Evolutionary conservation across 202 grass and related monocot genomes (phyloP).

Genomic region (Carex sylvatica): DNA sequence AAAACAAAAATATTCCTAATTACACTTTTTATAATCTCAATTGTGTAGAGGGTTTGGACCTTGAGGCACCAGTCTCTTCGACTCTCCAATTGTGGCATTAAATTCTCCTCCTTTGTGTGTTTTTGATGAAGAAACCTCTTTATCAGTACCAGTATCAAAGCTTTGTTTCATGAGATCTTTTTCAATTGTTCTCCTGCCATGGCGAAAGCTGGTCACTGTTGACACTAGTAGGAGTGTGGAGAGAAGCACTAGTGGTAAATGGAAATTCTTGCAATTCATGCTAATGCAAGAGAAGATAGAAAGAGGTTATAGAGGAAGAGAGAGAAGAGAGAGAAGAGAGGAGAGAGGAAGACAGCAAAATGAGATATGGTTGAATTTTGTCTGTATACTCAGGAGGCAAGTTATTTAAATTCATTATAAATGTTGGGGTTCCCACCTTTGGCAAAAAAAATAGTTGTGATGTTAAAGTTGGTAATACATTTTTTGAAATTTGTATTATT

Average conservation of each 20-base stretch:
- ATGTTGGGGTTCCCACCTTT: conserved; percentile 18
- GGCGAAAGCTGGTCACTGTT: conserved; percentile 23
- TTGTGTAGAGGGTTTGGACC: conserved; percentile 97
- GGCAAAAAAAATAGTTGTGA: not conserved
- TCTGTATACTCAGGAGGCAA: conserved; percentile 22
- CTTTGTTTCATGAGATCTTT: conserved; percentile 5
- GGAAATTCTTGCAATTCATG: conserved; percentile 24
- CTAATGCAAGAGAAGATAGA: not conserved
- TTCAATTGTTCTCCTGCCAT: conserved; percentile 27
- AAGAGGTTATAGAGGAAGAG: not conserved
- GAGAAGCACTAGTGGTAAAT: conserved; percentile 12
- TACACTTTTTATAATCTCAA: conserved; percentile 29
- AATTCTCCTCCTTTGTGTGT: not conserved
- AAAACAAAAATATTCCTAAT: not conserved
- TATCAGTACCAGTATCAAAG: conserved; percentile 16
- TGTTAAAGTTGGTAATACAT: not conserved
- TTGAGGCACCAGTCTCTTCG: conserved; percentile 81
- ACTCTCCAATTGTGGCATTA: conserved; percentile 35
- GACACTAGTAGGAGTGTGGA: conserved; percentile 17
- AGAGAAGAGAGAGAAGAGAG: not conserved
- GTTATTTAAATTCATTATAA: conserved; percentile 5
- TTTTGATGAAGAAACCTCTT: conserved; percentile 21
- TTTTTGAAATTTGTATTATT: not conserved
- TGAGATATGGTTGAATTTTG: conserved; percentile 24
- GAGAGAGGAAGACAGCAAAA: not conserved